Base-by-base conservation (phyloP, 257 asterid genomes). In the Solanum piurae region DNA sequence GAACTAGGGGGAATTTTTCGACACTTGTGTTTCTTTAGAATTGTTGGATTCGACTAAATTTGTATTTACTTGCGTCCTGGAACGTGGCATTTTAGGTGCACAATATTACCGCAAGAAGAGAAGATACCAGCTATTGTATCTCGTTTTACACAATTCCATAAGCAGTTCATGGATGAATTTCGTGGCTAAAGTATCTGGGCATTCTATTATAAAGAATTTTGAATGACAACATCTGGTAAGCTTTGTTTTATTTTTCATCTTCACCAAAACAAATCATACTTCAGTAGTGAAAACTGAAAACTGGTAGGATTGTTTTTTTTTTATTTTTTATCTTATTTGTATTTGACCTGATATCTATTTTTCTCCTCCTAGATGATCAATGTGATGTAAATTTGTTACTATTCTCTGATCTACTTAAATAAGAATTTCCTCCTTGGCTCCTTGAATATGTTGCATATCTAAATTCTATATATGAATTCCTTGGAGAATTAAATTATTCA, bases 1-100 rank as follows among this genome's bases (percentile, higher is more conserved):
- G 21, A 40, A 75, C 14, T 40, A 40, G 62, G 62, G 68, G 68
- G n/a, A 7, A 11, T 73, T 77, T 77, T 49, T 46, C 25, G 18
- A 27, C 18, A 13, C 66, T 44, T 27, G 0, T 14, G 25, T 79
- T 79, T 44, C 5, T 27, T 16, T 29, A 8, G 40, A 79, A 14
- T 12, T 25, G 84, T 9, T 79, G 40, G 25, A 44, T 42, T 25
- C 12, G 9, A 44, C 85, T 79, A 79, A 77, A 44, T 27, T 34
- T 62, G 87, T 44, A 37, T 86, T 42, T 86, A 29, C 23, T 40
- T 9, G 49, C 9, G 91, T 33, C 91, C 92, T 7, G 99, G 98
- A 31, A 96, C 99, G 1, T 96, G 98, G 99, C 99, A 96, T 89
- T 90, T 96, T 85, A 90, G 99, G 93, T 95, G 98, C 92, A 96